Conservation (phyloP, 257 asterid genomes). For the Lithospermum erythrorhizon region DNA sequence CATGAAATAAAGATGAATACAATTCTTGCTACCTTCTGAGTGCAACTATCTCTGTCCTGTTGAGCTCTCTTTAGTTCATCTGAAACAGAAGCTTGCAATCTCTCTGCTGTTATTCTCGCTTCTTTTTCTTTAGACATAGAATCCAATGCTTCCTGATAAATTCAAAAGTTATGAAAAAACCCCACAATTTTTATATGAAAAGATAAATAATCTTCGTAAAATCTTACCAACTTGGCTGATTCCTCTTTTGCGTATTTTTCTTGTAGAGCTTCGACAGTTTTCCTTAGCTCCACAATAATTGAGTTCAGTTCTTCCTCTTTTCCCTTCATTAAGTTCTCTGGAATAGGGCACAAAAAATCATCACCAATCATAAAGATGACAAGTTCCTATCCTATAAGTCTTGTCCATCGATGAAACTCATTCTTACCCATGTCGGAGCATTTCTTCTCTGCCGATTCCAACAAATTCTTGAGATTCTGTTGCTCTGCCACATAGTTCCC, state of each 20-base stretch:
- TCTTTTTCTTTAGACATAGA: constrained; percentile 57
- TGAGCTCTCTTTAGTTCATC: constrained; percentile 77
- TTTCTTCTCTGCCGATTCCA: constrained; percentile 67
- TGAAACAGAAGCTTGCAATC: constrained; percentile 50
- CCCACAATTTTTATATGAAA: not conserved
- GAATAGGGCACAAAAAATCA: not conserved
- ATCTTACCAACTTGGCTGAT: constrained; percentile 42
- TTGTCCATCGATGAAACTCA: not conserved
- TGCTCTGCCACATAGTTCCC: constrained; percentile 43
- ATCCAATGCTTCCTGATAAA: constrained; percentile 66
- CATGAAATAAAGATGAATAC: not conserved
- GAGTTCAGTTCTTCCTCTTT: constrained; percentile 57
- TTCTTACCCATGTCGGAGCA: constrained; percentile 44
- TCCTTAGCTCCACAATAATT: constrained; percentile 50
- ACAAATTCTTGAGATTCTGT: constrained; percentile 36
- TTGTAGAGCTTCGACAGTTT: constrained; percentile 42
- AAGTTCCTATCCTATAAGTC: not conserved
- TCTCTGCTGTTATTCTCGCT: constrained; percentile 56
- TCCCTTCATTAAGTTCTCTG: constrained; percentile 49
- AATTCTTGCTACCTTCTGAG: constrained; percentile 44
- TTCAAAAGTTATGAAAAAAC: not conserved
- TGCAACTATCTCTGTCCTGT: constrained; percentile 42
- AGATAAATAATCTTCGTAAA: not conserved
- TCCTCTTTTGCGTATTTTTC: constrained; percentile 50
- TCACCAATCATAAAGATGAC: not conserved